A percentile compares a stretch with the other conserved stretches of the same genome.
Conservation (phyloP, 2,329 filamentous ascomycete genomes). For the Aaosphaeria arxii region DNA sequence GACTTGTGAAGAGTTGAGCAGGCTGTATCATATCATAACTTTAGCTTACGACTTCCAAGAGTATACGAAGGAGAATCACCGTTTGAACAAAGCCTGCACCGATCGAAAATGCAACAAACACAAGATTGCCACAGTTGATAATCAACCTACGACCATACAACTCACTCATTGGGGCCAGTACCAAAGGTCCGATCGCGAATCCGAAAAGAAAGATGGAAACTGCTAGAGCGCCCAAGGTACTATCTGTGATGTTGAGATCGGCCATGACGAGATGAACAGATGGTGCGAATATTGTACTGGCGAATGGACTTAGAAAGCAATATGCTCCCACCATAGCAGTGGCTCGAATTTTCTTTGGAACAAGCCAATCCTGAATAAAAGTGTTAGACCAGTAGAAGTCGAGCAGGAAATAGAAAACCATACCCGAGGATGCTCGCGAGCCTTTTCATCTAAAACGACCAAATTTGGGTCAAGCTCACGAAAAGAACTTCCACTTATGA, state of each 20-base stretch:
- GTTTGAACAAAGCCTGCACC: conserved; percentile 21
- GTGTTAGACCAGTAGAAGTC: neutral
- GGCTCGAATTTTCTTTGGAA: conserved; percentile 5
- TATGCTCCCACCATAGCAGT: conserved; percentile 7
- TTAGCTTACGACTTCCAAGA: neutral
- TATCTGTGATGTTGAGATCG: conserved; percentile 17
- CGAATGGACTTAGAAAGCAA: conserved; percentile 8
- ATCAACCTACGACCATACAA: conserved; percentile 18
- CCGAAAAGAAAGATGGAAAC: conserved; percentile 29
- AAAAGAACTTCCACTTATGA: conserved; percentile 5
- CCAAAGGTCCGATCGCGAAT: conserved; percentile 24
- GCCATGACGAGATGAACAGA: conserved; percentile 14
- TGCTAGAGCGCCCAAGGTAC: conserved; percentile 12
- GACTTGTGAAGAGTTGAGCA: conserved; percentile 19
- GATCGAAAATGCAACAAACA: conserved; percentile 21
- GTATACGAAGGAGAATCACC: neutral
- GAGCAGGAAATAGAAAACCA: neutral
- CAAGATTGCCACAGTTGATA: conserved; percentile 17
- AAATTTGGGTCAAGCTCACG: conserved; percentile 5
- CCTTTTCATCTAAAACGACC: conserved; percentile 5
- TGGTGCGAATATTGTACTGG: conserved; percentile 24
- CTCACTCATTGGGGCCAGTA: conserved; percentile 25
- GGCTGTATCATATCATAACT: conserved; percentile 1
- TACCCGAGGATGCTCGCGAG: conserved; percentile 6
- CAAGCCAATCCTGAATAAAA: conserved; percentile 3